Percentiles rank a stretch among this genome's conserved stretches.
phyloP scores from a whole-genome alignment of 768 basidiomycete species.

The Agrocybe praecox region DNA sequence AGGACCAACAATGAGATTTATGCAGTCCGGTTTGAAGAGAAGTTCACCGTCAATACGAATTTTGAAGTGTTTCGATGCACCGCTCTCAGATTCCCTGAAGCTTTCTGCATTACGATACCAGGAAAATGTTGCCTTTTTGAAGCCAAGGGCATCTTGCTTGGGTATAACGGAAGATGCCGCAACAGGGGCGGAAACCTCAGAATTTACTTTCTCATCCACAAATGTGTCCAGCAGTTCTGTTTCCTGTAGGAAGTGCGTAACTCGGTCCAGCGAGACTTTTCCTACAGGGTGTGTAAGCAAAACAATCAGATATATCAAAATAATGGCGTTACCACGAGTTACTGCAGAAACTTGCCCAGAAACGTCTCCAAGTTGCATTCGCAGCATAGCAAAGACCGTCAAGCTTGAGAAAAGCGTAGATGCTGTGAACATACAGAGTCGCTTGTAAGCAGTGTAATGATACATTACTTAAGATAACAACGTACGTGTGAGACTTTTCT shows the following conservation, averaged over 20 bases:
- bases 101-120: constrained; percentile 46
- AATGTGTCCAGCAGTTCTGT: constrained; percentile 49
- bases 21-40: constrained; percentile 20
- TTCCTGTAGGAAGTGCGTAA: constrained; percentile 41
- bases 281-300: constrained; percentile 5
- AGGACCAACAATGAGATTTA: constrained; percentile 10
- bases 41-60: constrained; percentile 34
- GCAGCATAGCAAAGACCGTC: constrained; percentile 57
- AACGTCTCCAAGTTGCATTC: constrained; percentile 5
- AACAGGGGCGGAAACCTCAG: constrained; percentile 13
- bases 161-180: background rate
- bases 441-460: background rate
- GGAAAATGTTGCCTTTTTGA: constrained; percentile 54
- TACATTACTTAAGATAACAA: background rate
- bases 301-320: background rate
- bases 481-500: constrained; percentile 24
- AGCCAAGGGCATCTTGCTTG: constrained; percentile 41
- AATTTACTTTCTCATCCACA: constrained; percentile 2
- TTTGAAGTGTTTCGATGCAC: constrained; percentile 18
- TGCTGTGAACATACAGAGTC: constrained; percentile 28
- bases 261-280: constrained; percentile 67
- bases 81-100: background rate
- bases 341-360: constrained; percentile 25
- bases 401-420: constrained; percentile 58
- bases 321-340: constrained; percentile 15